Percentiles rank a stretch among this genome's conserved stretches.
phyloP scores from a whole-genome alignment of 139 green algal genomes.

The Closterium sp. region DNA sequence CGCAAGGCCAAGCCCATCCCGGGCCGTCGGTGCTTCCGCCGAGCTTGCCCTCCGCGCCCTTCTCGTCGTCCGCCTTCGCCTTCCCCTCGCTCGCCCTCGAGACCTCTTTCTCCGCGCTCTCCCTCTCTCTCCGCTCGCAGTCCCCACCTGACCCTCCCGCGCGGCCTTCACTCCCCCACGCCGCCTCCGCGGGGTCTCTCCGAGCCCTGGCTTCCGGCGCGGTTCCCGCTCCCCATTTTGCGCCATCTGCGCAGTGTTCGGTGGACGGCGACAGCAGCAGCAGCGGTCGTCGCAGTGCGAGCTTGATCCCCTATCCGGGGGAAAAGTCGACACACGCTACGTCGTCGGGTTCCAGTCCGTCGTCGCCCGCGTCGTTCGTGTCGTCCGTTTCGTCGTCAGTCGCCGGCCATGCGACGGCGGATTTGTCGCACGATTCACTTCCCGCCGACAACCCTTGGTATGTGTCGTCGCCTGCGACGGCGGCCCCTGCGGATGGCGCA shows the following conservation, averaged over 20 bases:
- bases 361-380: background rate
- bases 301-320: background rate
- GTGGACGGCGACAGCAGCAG: background rate
- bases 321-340: background rate
- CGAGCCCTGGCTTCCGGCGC: background rate
- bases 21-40: background rate
- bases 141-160: background rate
- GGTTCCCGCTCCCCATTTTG: background rate
- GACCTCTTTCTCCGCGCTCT: background rate
- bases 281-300: background rate
- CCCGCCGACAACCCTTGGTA: background rate
- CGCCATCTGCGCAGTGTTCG: background rate
- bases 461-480: background rate
- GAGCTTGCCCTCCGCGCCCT: background rate
- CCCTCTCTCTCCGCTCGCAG: background rate
- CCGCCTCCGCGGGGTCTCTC: background rate
- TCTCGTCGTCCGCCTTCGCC: background rate
- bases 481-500: background rate
- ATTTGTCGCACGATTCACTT: background rate
- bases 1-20: background rate
- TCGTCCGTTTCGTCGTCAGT: background rate
- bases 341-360: background rate
- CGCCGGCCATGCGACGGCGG: background rate
- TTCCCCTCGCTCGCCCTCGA: constrained; percentile 1
- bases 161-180: background rate